phyloP scores from a whole-genome alignment of 768 basidiomycete species.

The Naganishia kalamii region DNA sequence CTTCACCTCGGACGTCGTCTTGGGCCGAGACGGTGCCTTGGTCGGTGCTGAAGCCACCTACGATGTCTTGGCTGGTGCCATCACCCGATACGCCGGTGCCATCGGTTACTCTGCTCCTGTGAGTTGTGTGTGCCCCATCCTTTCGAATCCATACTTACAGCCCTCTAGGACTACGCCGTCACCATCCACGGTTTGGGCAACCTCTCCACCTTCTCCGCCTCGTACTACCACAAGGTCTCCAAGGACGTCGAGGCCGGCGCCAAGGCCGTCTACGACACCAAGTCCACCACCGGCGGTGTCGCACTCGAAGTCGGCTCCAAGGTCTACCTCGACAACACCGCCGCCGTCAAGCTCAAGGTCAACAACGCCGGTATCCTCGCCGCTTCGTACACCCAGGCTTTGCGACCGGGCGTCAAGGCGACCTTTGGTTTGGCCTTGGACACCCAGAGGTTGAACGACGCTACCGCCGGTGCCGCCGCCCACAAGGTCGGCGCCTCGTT shows the following conservation, averaged over 20 bases:
- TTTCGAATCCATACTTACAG: background rate
- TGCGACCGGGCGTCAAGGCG: constrained; percentile 84
- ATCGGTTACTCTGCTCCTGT: constrained; percentile 88
- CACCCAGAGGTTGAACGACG: constrained; percentile 80
- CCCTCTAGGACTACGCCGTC: constrained; percentile 60
- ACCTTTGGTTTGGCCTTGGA: constrained; percentile 92
- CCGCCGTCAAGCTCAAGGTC: constrained; percentile 97
- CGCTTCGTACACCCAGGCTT: constrained; percentile 77
- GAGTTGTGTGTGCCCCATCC: constrained; percentile 45
- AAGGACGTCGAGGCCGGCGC: constrained; percentile 46
- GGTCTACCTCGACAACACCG: constrained; percentile 77
- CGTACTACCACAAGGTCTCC: constrained; percentile 77
- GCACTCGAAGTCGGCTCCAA: constrained; percentile 92
- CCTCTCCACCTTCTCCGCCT: constrained; percentile 84
- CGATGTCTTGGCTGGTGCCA: constrained; percentile 87
- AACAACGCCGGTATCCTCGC: constrained; percentile 89
- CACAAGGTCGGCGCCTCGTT: constrained; percentile 50
- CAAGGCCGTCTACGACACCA: constrained; percentile 85
- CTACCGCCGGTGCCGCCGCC: constrained; percentile 48
- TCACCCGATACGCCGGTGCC: constrained; percentile 86
- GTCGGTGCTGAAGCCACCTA: constrained; percentile 92
- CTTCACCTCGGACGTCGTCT: constrained; percentile 89
- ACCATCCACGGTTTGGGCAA: constrained; percentile 92
- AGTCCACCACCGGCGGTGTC: constrained; percentile 77
- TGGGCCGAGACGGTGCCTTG: constrained; percentile 96